These are phyloP conservation scores for Tympanopsis confertula DNA, from an alignment of 2,329 filamentous ascomycete genomes.

Conservation along the genomic window DNA sequence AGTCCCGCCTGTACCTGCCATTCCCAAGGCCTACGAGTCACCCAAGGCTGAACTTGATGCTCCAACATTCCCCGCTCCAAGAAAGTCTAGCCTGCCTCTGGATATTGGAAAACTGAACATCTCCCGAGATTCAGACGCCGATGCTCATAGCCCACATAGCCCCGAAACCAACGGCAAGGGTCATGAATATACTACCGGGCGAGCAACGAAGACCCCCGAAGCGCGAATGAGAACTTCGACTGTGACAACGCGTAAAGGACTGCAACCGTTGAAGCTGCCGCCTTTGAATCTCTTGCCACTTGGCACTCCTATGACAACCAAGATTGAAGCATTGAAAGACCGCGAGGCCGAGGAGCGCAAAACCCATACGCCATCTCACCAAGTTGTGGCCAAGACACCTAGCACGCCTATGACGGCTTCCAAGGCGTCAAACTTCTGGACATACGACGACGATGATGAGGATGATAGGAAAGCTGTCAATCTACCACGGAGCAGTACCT, in stretches of 20 bases:
- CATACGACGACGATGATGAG: slow-evolving; percentile 54
- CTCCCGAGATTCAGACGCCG: slow-evolving; percentile 5
- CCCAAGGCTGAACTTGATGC: slow-evolving; percentile 67
- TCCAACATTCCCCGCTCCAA: slow-evolving; percentile 52
- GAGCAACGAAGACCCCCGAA: slow-evolving; percentile 10
- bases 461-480: slow-evolving; percentile 49
- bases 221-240: slow-evolving; percentile 12
- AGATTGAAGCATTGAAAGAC: slow-evolving; percentile 67
- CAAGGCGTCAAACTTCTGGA: slow-evolving; percentile 76
- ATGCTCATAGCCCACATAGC: no score
- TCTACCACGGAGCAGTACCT: slow-evolving; percentile 59
- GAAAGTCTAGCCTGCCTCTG: slow-evolving; percentile 54
- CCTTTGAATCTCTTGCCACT: slow-evolving; percentile 83
- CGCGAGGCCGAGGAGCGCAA: slow-evolving; percentile 36
- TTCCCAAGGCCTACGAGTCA: slow-evolving; percentile 91
- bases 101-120: slow-evolving; percentile 52
- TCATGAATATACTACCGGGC: background rate
- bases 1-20: slow-evolving; percentile 90
- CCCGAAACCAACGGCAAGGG: background rate
- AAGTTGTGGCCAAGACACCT: slow-evolving; percentile 67
- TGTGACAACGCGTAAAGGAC: slow-evolving; percentile 48
- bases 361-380: slow-evolving; percentile 60
- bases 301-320: slow-evolving; percentile 69
- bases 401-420: slow-evolving; percentile 96
- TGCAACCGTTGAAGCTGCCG: slow-evolving; percentile 76